Evolutionary conservation across 2,329 filamentous ascomycete genomes (phyloP).

Genomic region (Colletotrichum horii): DNA sequence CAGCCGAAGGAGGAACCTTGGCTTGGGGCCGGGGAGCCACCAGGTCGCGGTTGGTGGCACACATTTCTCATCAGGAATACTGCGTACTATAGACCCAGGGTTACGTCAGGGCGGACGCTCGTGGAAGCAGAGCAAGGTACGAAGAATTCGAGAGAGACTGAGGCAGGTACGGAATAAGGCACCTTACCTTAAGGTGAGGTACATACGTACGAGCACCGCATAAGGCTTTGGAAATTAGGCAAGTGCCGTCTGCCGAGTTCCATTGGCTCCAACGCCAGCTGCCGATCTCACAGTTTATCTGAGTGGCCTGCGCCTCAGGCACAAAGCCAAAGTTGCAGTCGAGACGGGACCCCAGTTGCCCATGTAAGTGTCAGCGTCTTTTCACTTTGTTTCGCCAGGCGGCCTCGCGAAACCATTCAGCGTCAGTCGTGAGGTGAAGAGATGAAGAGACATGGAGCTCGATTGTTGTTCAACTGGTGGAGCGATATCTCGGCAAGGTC

Average conservation of each 20-base stretch:
- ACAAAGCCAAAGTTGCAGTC: neutral
- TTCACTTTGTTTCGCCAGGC: neutral
- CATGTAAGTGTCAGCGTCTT: neutral
- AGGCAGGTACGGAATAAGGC: neutral
- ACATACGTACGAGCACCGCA: neutral
- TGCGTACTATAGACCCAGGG: too few relatives aligned
- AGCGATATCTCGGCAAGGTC: neutral
- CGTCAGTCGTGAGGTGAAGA: neutral
- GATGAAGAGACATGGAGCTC: neutral
- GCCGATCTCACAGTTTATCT: slow-evolving; percentile 17
- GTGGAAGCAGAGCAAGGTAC: too few relatives aligned
- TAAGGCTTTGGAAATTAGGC: slow-evolving; percentile 7
- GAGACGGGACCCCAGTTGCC: neutral
- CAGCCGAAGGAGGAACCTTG: neutral
- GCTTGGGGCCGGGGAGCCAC: neutral
- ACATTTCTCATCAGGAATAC: neutral
- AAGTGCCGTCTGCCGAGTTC: slow-evolving; percentile 18
- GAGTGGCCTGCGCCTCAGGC: neutral
- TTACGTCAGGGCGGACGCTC: neutral
- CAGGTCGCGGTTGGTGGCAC: neutral
- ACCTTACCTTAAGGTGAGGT: too few relatives aligned
- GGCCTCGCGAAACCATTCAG: neutral
- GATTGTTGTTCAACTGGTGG: neutral
- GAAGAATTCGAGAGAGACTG: neutral
- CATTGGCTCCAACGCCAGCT: neutral